Conservation (phyloP, 495 filamentous ascomycete genomes). For the Neohortaea acidophila region DNA sequence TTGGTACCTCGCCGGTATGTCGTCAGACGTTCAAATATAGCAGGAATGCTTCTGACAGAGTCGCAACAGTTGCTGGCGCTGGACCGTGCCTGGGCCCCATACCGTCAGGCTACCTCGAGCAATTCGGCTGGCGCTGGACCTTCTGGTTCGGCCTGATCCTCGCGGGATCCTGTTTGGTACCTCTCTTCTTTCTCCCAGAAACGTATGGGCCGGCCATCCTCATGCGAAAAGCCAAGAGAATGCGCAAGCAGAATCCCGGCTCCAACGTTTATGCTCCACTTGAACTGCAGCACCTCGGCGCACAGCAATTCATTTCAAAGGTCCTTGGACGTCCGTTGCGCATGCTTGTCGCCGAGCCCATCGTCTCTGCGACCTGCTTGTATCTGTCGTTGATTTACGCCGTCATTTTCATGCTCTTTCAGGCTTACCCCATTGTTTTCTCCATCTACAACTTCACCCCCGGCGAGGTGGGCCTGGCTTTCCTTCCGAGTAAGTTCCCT, state of each 20-base stretch:
- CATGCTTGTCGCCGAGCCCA: constrained; percentile 42
- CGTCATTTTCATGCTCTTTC: constrained; percentile 45
- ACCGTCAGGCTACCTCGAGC: constrained; percentile 24
- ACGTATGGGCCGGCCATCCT: constrained; percentile 48
- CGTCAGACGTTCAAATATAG: too few relatives aligned
- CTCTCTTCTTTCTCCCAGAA: constrained; percentile 32
- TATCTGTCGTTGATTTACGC: constrained; percentile 56
- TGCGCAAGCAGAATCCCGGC: constrained; percentile 33
- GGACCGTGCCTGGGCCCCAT: constrained; percentile 26
- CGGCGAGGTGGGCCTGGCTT: constrained; percentile 25
- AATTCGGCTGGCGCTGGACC: constrained; percentile 34
- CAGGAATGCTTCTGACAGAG: too few relatives aligned
- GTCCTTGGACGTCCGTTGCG: constrained; percentile 36
- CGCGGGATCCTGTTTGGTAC: constrained; percentile 28
- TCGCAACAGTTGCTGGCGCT: too few relatives aligned
- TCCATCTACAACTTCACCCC: constrained; percentile 25
- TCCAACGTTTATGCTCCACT: constrained; percentile 26
- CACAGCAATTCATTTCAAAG: constrained; percentile 26
- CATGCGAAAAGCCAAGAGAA: constrained; percentile 36
- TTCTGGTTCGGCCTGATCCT: constrained; percentile 41
- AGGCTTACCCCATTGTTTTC: constrained; percentile 25
- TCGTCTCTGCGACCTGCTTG: constrained; percentile 49
- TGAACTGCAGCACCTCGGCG: constrained; percentile 29
- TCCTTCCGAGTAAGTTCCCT: too few relatives aligned
- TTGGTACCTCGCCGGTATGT: constrained; percentile 49